Evolutionary conservation across 129 eudicot genomes (phyloP), one percentile per base, ranked within the genome.

Genomic region (Lactuca saligna): DNA sequence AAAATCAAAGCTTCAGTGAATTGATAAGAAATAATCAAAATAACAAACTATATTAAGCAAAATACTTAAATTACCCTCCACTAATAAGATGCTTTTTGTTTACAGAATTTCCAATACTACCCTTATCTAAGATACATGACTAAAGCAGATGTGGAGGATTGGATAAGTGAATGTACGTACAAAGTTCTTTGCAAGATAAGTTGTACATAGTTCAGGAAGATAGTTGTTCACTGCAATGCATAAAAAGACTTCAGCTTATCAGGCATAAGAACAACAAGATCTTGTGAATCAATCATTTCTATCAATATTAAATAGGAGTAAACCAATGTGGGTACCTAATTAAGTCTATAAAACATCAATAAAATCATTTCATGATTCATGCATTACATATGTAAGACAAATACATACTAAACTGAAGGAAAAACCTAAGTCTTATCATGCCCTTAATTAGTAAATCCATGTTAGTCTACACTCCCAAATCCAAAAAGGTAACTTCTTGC

Each of bases 141-240:
- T 25, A 25, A 25, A 25, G 29, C 29, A 25, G 29, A 25, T 25
- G 29, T 25, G 31, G 20, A 56, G 29, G 17, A 25, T 42, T 48
- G 53, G 34, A 39, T 14, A 54, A 58, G 39, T 59, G 44, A 34
- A 81, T 61, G 51, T 74, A 86, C 98, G 71, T 84, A 91, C 98
- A 63, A 92, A 88, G 78, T 88, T 88, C 83, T 83, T 86, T 41
- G 98, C 98, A 68, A 92, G 84, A 75, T 86, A 88, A 74, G 82
- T 66, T 53, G 86, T 70, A 69, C 94, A 91, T 54, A 78, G 83
- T 49, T 82, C 87, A 17, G 76, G 75, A 54, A 92, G 75, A 76
- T 76, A 79, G 66, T 81, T 88, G 61, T 72, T 81, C 69, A 78
- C 96, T 91, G 96, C 95, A 91, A 81, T 49, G 66, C 58, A 80